phyloP scores from a whole-genome alignment of 768 basidiomycete genomes.

The Boletus pseudo-olivaceus region DNA sequence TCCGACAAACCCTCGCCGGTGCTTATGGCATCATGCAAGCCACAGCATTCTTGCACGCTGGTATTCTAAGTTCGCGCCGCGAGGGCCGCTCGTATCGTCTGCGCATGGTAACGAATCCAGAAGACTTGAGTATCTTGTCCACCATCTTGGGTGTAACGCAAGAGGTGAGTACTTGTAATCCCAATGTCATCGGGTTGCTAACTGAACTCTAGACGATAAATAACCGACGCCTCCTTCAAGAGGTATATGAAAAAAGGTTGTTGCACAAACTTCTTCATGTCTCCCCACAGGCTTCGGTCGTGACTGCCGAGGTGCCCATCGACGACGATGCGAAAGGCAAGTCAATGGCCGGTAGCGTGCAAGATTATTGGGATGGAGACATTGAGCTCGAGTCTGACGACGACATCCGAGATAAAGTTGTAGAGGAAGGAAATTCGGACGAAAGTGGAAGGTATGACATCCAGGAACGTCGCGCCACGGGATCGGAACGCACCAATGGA shows the following conservation, averaged over 20 bases:
- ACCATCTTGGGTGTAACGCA: constrained; percentile 80
- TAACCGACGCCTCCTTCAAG: constrained; percentile 64
- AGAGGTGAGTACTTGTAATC: constrained; percentile 51
- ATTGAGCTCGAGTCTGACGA: constrained; percentile 28
- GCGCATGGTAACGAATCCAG: constrained; percentile 42
- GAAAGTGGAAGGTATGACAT: constrained; percentile 60
- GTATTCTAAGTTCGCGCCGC: constrained; percentile 55
- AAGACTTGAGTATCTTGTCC: constrained; percentile 75
- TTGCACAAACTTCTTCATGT: constrained; percentile 61
- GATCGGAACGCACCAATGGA: constrained; percentile 46
- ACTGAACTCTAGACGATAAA: constrained; percentile 56
- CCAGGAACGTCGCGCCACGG: constrained; percentile 41
- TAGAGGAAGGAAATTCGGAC: constrained; percentile 33
- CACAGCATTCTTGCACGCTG: constrained; percentile 62
- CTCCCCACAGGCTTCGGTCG: constrained; percentile 12
- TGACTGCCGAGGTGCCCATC: constrained; percentile 20
- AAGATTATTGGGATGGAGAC: constrained; percentile 42
- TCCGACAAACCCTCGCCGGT: constrained; percentile 80
- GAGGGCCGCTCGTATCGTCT: constrained; percentile 48
- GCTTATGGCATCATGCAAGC: constrained; percentile 77
- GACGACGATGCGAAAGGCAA: constrained; percentile 8
- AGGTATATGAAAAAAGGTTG: constrained; percentile 56
- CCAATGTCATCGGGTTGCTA: neutral
- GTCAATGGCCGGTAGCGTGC: constrained; percentile 24
- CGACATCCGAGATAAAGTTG: constrained; percentile 5